Evolutionary conservation across 192 early-diverging fungal genomes (phyloP).

Genomic region (Gonapodya prolifera): DNA sequence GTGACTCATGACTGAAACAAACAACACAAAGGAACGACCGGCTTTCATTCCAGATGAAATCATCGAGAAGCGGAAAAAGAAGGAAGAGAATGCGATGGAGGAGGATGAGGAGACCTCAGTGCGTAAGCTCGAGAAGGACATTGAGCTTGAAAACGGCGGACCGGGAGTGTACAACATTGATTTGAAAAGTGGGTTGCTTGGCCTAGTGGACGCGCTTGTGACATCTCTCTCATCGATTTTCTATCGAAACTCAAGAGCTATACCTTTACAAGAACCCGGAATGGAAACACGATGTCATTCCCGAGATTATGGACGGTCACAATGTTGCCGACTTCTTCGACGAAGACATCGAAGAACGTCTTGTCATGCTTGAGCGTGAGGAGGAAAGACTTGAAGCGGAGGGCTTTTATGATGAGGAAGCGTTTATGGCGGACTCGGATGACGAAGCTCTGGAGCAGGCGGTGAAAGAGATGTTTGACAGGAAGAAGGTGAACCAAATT

Average conservation of each 20-base stretch:
- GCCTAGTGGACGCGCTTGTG: conserved; percentile 2
- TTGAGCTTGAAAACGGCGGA: conserved; percentile 82
- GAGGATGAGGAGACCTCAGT: conserved; percentile 43
- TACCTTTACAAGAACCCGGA: conserved; percentile 73
- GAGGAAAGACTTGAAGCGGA: conserved; percentile 90
- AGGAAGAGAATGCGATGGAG: conserved; percentile 39
- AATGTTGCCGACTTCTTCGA: conserved; percentile 99
- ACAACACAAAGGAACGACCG: conserved; percentile 37
- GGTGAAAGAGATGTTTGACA: conserved; percentile 69
- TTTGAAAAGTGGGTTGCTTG: conserved; percentile 55
- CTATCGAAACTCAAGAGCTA: conserved; percentile 30
- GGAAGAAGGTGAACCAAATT: conserved; percentile 53
- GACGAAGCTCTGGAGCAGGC: conserved; percentile 63
- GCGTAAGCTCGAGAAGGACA: conserved; percentile 70
- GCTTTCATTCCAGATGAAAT: conserved; percentile 70
- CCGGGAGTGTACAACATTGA: conserved; percentile 95
- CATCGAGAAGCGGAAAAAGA: conserved; percentile 56
- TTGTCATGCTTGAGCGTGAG: conserved; percentile 91
- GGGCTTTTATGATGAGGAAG: conserved; percentile 79
- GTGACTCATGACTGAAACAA: not conserved
- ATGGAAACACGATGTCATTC: conserved; percentile 96
- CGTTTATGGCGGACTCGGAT: conserved; percentile 50
- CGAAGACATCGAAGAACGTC: conserved; percentile 88
- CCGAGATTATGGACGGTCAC: conserved; percentile 97
- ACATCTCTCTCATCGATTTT: conserved; percentile 1